Evolutionary conservation across 805 yeast species (phyloP), one percentile per base, ranked within the genome.

Genomic region (Pichia gijzeniarum): DNA sequence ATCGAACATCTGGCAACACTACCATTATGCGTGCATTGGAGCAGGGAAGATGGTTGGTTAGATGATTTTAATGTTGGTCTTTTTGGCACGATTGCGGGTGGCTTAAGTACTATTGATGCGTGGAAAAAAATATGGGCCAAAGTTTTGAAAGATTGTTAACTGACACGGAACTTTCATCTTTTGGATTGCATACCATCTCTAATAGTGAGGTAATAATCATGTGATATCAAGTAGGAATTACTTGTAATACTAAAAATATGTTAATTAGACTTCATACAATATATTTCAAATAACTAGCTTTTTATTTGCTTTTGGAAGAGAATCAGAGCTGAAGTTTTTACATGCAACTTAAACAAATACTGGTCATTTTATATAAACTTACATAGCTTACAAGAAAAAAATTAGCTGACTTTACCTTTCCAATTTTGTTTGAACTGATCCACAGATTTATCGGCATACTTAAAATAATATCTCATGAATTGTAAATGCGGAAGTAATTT

Each of bases 21-120:
- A 32, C 70, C 70, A 12, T 54, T 66, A 36, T 64, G 69, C 38
- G 59, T 61, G 5, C 70, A 66, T 50, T 66, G 70, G 70, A 63
- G 69, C 32, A 44, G 59, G 32, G 51, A 48, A 12, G 62, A 60
- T 25, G 70, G 70, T 2, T 63, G 67, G 35, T 47, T 66, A 22
- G 48, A 55, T 38, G 60, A 58, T 21, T 43, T 64, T 17, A 40
- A 49, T 14, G 70, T 65, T 35, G 70, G 69, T 1, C 53, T 65
- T 17, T 56, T 62, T 45, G 70, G 69, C n/a, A 58, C 65, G 5
- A 30, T 48, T n/a, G 57, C 57, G 3, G 46, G 46, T 50, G 40
- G 60, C 44, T 41, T 58, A 20, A 43, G 45, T 17, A 46, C 67
- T 3, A 7, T 50, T 7, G 38, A 57, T 18, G 41, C 41, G n/a